Conservation (phyloP, 2,329 filamentous ascomycete genomes). For the Zopfia rhizophila region DNA sequence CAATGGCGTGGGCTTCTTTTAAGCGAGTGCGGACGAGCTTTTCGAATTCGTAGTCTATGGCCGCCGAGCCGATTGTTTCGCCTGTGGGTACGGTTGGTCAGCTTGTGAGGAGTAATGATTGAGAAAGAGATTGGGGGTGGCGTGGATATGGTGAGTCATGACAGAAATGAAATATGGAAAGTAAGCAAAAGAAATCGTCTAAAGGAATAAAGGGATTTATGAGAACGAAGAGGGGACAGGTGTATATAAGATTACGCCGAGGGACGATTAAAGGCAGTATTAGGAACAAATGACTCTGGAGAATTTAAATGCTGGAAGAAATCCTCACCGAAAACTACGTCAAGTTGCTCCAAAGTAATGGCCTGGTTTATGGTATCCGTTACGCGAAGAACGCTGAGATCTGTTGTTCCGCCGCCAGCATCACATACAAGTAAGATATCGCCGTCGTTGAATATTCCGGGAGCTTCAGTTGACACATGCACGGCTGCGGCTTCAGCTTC, state of each 20-base stretch:
- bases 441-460: slow-evolving; percentile 48
- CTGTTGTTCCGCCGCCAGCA: slow-evolving; percentile 62
- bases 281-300: too few species aligned
- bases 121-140: too few species aligned
- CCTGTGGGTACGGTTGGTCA: slow-evolving; percentile 2
- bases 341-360: slow-evolving; percentile 46
- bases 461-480: slow-evolving; percentile 54
- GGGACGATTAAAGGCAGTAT: too few species aligned
- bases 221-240: too few species aligned
- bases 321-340: slow-evolving; percentile 48
- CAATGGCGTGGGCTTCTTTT: slow-evolving; percentile 35
- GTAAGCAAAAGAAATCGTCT: too few species aligned
- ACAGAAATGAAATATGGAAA: too few species aligned
- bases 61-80: slow-evolving; percentile 54
- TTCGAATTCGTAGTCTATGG: slow-evolving; percentile 54
- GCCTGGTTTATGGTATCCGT: slow-evolving; percentile 35
- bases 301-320: not conserved
- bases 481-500: slow-evolving; percentile 66
- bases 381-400: slow-evolving; percentile 52
- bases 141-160: too few species aligned
- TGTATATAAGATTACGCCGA: too few species aligned
- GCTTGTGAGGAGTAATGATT: not conserved
- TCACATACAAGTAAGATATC: slow-evolving; percentile 63
- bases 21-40: slow-evolving; percentile 45
- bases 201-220: too few species aligned